Percentiles rank a stretch among this genome's conserved stretches.
Evolutionary conservation across 495 filamentous ascomycete genomes (phyloP).

Genomic region (Podospora appendiculata): DNA sequence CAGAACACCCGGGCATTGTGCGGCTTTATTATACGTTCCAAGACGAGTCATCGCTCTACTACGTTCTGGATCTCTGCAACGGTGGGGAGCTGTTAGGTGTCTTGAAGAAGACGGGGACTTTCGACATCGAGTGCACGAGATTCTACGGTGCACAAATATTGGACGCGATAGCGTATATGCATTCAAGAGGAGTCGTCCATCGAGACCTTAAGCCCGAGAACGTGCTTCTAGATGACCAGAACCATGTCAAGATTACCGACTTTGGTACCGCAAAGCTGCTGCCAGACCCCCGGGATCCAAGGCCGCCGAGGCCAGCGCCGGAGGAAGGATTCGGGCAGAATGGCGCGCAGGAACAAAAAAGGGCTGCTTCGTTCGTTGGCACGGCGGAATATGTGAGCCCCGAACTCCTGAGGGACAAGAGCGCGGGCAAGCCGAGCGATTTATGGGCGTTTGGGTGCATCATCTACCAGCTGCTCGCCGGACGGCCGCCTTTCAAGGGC

Average conservation of each 20-base stretch:
- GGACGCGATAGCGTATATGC: conserved; percentile 97
- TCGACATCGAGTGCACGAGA: conserved; percentile 89
- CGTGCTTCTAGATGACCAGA: conserved; percentile 85
- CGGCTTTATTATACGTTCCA: conserved; percentile 99
- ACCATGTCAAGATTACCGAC: conserved; percentile 98
- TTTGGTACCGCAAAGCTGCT: conserved; percentile 97
- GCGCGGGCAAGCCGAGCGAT: conserved; percentile 95
- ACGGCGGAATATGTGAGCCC: conserved; percentile 98
- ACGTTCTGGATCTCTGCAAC: conserved; percentile 89
- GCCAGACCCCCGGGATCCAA: conserved; percentile 51
- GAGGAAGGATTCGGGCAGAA: conserved; percentile 39
- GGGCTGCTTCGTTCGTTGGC: conserved; percentile 92
- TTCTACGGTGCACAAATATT: conserved; percentile 97
- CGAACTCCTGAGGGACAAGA: conserved; percentile 89
- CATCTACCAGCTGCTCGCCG: conserved; percentile 89
- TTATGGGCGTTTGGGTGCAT: conserved; percentile 99
- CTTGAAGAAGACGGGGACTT: conserved; percentile 86
- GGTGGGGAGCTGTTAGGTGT: conserved; percentile 89
- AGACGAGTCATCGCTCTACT: conserved; percentile 92
- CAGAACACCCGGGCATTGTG: conserved; percentile 94
- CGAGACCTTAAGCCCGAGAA: conserved; percentile 97
- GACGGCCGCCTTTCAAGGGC: conserved; percentile 93
- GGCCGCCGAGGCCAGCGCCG: conserved; percentile 37
- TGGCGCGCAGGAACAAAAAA: conserved; percentile 46
- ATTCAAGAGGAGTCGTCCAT: conserved; percentile 91